Evolutionary conservation across 2,329 filamentous ascomycete genomes (phyloP).

Genomic region (Xylaria sp.): DNA sequence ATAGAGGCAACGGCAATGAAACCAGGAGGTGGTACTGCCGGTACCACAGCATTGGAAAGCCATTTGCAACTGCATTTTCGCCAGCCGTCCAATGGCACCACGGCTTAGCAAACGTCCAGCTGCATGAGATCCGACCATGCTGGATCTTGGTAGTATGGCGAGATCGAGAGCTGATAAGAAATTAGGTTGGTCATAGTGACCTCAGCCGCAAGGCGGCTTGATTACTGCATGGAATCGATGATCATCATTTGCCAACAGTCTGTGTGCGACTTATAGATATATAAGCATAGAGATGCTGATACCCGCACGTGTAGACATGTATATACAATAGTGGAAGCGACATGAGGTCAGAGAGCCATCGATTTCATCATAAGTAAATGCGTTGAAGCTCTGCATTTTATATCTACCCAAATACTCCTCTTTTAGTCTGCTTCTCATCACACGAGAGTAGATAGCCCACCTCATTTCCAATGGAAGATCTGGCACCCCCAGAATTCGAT

Average conservation of each 20-base stretch:
- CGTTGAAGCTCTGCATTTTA: neutral
- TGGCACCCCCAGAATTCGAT: conserved; percentile 10
- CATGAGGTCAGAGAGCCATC: neutral
- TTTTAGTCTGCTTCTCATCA: neutral
- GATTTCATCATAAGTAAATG: neutral
- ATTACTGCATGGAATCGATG: neutral
- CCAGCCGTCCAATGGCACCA: neutral
- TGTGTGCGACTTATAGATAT: neutral
- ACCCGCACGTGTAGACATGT: neutral
- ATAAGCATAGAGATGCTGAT: neutral
- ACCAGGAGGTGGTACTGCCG: neutral
- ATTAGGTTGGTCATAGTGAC: neutral
- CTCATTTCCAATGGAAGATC: conserved; percentile 4
- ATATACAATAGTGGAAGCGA: too few relatives aligned
- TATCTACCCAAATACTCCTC: neutral
- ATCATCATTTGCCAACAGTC: neutral
- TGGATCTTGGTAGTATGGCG: neutral
- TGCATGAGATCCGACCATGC: neutral
- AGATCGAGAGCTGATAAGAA: neutral
- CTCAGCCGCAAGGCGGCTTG: neutral
- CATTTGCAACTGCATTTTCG: neutral
- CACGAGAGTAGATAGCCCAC: neutral
- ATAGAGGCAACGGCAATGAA: neutral
- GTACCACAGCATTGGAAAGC: neutral
- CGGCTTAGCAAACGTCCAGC: too few relatives aligned